Conservation (phyloP, 2,329 filamentous ascomycete species). For the Aspergillus fumigatiaffinis region DNA sequence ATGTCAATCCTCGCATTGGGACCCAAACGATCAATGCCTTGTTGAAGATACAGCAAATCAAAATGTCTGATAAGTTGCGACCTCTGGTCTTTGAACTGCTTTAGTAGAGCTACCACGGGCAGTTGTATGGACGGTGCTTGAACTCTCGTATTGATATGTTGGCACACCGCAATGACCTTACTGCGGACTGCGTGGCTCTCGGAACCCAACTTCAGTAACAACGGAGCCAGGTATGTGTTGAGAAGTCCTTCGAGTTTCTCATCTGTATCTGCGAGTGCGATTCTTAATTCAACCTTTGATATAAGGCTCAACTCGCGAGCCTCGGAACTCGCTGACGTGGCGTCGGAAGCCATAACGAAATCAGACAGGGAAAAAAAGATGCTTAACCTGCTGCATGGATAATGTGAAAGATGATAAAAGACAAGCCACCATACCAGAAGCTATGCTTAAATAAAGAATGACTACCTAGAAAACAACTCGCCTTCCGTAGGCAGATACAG, state of each 20-base stretch:
- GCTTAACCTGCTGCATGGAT: not conserved
- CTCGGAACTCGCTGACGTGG: conserved; percentile 32
- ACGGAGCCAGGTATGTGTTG: conserved; percentile 71
- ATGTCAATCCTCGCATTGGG: conserved; percentile 64
- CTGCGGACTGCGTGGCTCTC: conserved; percentile 74
- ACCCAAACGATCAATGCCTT: conserved; percentile 65
- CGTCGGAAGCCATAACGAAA: conserved; percentile 30
- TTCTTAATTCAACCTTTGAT: conserved; percentile 79
- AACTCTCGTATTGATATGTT: conserved; percentile 65
- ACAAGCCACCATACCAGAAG: not conserved
- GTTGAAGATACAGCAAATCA: conserved; percentile 83
- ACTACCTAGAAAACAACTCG: not conserved
- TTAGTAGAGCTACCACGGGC: conserved; percentile 76
- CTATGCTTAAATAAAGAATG: not conserved
- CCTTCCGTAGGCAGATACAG: conserved; percentile 11
- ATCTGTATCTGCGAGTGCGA: conserved; percentile 78
- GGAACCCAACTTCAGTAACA: conserved; percentile 82
- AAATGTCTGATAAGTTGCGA: conserved; percentile 78
- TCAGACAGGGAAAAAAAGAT: not conserved
- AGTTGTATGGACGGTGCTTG: conserved; percentile 65
- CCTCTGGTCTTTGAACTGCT: conserved; percentile 80
- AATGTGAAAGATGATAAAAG: not conserved
- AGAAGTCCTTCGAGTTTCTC: conserved; percentile 75
- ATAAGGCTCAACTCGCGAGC: conserved; percentile 76
- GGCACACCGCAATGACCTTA: conserved; percentile 69